Conservation (phyloP, 495 filamentous ascomycete species). For the Penicillium coffeae region DNA sequence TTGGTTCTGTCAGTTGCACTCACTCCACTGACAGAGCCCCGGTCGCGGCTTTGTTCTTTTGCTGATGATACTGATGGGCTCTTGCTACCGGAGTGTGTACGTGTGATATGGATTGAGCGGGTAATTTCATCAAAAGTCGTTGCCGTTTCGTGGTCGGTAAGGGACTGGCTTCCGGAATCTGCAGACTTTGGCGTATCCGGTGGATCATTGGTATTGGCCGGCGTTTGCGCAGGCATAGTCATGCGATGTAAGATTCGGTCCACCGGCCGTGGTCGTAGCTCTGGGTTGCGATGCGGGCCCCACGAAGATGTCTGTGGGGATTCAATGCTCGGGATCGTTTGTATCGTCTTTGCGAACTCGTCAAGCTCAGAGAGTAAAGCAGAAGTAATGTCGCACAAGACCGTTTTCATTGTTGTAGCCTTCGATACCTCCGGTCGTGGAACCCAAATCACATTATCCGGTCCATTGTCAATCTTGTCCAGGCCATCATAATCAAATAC, state of each 20-base stretch:
- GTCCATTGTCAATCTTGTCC: constrained; percentile 37
- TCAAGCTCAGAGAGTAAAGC: constrained; percentile 82
- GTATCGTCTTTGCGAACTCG: constrained; percentile 77
- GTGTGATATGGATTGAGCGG: constrained; percentile 42
- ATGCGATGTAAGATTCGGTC: constrained; percentile 57
- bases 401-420: constrained; percentile 88
- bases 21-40: constrained; percentile 80
- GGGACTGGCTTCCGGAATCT: constrained; percentile 40
- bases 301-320: constrained; percentile 58
- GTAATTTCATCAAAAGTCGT: constrained; percentile 72
- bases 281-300: constrained; percentile 44
- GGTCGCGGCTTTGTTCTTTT: constrained; percentile 62
- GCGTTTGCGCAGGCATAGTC: constrained; percentile 69
- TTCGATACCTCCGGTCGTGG: constrained; percentile 67
- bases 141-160: constrained; percentile 52
- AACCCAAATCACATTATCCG: constrained; percentile 60
- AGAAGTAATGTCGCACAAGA: constrained; percentile 89
- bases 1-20: constrained; percentile 77
- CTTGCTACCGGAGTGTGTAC: constrained; percentile 32
- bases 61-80: constrained; percentile 33
- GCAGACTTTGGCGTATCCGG: constrained; percentile 52
- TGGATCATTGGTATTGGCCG: constrained; percentile 48
- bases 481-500: constrained; percentile 66
- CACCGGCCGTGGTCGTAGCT: constrained; percentile 42
- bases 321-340: constrained; percentile 73